A percentile compares a stretch with the other conserved stretches of the same genome.
These are phyloP conservation scores for Cryphonectria naterciae DNA, from an alignment of 2,329 filamentous ascomycete species.

Conservation along the genomic window DNA sequence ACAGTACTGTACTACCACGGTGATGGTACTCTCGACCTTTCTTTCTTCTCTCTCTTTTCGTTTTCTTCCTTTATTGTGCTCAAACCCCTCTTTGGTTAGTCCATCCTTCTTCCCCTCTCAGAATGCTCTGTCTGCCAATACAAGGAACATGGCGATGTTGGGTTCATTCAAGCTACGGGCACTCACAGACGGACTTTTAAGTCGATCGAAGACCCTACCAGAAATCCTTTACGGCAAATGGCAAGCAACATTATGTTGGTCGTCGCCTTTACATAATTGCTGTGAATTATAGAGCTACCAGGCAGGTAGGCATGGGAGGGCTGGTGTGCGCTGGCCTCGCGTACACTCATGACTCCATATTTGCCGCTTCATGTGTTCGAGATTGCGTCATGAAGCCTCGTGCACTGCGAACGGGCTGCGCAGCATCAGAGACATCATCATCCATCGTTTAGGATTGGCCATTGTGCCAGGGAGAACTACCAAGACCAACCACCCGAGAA, in stretches of 20 bases:
- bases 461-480: not conserved
- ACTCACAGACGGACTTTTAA: slow-evolving; percentile 4
- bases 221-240: slow-evolving; percentile 4
- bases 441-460: not conserved
- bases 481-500: not conserved
- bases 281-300: not conserved
- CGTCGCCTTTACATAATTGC: slow-evolving; percentile 6
- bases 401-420: not conserved
- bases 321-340: slow-evolving; percentile 1
- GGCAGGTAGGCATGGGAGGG: slow-evolving; percentile 6
- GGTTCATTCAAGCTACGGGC: not conserved
- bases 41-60: not conserved
- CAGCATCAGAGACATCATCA: not conserved
- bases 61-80: not conserved
- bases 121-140: slow-evolving; percentile 5
- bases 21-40: not conserved
- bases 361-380: not conserved
- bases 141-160: not conserved
- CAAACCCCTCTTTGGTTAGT: slow-evolving; percentile 17
- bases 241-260: not conserved
- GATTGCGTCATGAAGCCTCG: not conserved
- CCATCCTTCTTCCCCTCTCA: not conserved
- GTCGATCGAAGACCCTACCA: not conserved
- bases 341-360: not conserved
- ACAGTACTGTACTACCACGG: not conserved